Evolutionary conservation across 2,329 filamentous ascomycete species (phyloP), one percentile per base, ranked within the genome.

Genomic region (Calonectria hongkongensis): DNA sequence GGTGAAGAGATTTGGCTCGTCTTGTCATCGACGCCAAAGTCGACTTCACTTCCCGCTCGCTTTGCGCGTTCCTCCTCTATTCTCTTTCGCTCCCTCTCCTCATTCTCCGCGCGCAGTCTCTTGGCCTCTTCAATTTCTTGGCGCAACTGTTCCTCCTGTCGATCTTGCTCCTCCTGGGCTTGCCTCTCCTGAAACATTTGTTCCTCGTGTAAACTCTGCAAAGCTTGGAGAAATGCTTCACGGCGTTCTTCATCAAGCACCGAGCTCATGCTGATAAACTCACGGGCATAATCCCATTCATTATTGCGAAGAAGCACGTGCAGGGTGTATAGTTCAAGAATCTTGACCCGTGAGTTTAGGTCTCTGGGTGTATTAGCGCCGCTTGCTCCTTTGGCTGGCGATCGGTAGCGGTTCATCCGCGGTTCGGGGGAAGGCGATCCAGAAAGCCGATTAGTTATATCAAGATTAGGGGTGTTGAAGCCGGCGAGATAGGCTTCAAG

Each of bases 231-330:
- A 82, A 98, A 98, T 0, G 94, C 93, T 79, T 98, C 95, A 74
- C 95, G 92, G 54, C 95, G 91, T 85, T 98, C 97, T 66, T 98
- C 96, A 82, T 98, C 96, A 1, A 99, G 89, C 30, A 98, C 92
- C 58, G 96, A 92, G 82, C 93, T 97, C 80, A 95, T 91, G 79
- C 89, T 92, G 80, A 98, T 97, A 83, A 98, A 98, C 78, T 98
- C 94, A 72, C 92, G 91, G 4, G 97, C 95, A 79, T 98, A 98
- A 71, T 98, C 95, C 97, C 97, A 99, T 85, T 98, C 95, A 69
- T 95, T 92, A 79, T 98, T 98, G 66, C 95, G 91, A 6, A 96
- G 92, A n/a, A 99, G 91, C 9, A 98, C 95, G 81, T 99, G 97
- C 5, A 99, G 89, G 1, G 95, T 97, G 83, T 98, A 99, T 10